Evolutionary conservation across 768 basidiomycete species (phyloP), one percentile per base, ranked within the genome.

Genomic region (Rickenella mellea): DNA sequence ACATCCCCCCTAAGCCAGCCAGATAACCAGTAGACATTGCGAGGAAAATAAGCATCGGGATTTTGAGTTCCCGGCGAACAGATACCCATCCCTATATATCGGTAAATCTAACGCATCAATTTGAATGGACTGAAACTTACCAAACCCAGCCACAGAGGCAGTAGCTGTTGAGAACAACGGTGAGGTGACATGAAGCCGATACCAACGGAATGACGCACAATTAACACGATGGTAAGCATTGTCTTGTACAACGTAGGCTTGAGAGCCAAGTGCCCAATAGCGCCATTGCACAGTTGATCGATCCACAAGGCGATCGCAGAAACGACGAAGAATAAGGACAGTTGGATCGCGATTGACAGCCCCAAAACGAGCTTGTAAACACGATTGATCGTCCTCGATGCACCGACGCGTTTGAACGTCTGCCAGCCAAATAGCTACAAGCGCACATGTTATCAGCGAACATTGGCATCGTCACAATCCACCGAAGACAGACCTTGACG

Each of bases 321-420:
- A 24, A 73, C 66, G 59, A 88, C 76, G 64, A 88, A 89, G 68
- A 87, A 89, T 33, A 84, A 47, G 19, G 78, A 74, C n/a, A 89
- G 63, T 52, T 87, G 86, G 38, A 87, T 76, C 29, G 73, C 67
- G 50, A 83, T 83, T 5, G 82, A 84, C 43, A 87, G 62, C 12
- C 70, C 63, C 29, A 87, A 69, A 43, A 86, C 78, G 36, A 78
- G 62, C 57, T 77, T 83, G 68, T 89, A 89, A 46, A 83, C 59
- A 27, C 78, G 73, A 58, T 82, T 83, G 61, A 89, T 85, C 9
- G 67, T 68, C 50, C 75, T 61, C 5, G 79, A 83, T 9, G 86
- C 84, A 27, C 86, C 85, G 40, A 88, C 76, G 43, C 84, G 81
- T 59, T 86, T 86, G 71, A 88, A 90, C 0, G 85, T 90, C 59